Conservation (phyloP, 2,329 filamentous ascomycete species). For the Aspergillus brunneoviolaceus region DNA sequence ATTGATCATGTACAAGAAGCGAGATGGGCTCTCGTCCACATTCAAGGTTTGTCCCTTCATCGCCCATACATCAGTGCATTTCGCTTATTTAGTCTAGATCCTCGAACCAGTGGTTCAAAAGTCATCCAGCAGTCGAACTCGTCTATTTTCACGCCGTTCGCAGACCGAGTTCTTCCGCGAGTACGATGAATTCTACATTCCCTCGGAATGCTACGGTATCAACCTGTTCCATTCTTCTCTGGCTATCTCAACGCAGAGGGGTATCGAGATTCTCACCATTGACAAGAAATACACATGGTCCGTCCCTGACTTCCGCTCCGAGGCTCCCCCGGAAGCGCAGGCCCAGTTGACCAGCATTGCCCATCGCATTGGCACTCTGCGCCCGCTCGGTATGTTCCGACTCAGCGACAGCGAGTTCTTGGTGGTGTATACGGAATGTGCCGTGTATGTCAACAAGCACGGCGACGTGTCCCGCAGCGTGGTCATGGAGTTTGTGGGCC, state of each 20-base stretch:
- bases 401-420: slow-evolving; percentile 90
- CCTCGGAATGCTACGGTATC: slow-evolving; percentile 88
- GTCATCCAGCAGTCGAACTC: slow-evolving; percentile 76
- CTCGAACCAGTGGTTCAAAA: slow-evolving; percentile 95
- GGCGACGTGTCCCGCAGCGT: slow-evolving; percentile 91
- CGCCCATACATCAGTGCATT: too few species aligned
- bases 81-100: slow-evolving; percentile 39
- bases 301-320: slow-evolving; percentile 73
- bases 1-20: slow-evolving; percentile 95
- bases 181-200: slow-evolving; percentile 98
- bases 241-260: slow-evolving; percentile 84
- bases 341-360: slow-evolving; percentile 79
- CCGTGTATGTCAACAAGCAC: slow-evolving; percentile 97
- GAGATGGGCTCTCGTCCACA: slow-evolving; percentile 84
- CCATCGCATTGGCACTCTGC: slow-evolving; percentile 75
- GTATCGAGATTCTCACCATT: slow-evolving; percentile 91
- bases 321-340: slow-evolving; percentile 59
- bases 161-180: slow-evolving; percentile 95
- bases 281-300: slow-evolving; percentile 97
- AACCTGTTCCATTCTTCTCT: slow-evolving; percentile 96
- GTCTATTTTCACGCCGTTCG: slow-evolving; percentile 66
- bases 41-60: slow-evolving; percentile 62
- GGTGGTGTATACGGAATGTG: slow-evolving; percentile 91
- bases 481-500: slow-evolving; percentile 99
- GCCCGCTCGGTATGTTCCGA: slow-evolving; percentile 93